Conservation (phyloP, 2,329 filamentous ascomycete genomes). For the Aspergillus hiratsukae region DNA sequence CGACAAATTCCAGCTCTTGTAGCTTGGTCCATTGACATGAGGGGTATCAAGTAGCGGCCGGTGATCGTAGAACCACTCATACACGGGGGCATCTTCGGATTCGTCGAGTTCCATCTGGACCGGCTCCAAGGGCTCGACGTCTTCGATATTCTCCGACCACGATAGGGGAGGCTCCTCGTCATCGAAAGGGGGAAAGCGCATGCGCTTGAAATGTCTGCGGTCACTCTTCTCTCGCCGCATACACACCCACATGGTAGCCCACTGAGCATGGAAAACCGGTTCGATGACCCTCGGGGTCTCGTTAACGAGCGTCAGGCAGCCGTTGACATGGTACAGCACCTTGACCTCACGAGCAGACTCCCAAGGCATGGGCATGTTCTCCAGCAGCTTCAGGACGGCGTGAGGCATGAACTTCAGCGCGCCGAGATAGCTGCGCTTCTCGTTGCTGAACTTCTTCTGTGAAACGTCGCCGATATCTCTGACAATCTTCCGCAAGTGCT, state of each 20-base stretch:
- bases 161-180: slow-evolving; percentile 96
- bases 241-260: slow-evolving; percentile 98
- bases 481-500: slow-evolving; percentile 97
- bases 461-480: slow-evolving; percentile 98
- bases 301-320: slow-evolving; percentile 93
- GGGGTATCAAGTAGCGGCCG: slow-evolving; percentile 82
- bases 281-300: slow-evolving; percentile 96
- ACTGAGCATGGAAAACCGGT: slow-evolving; percentile 95
- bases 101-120: slow-evolving; percentile 99
- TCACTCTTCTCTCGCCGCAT: slow-evolving; percentile 99
- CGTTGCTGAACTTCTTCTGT: slow-evolving; percentile 97
- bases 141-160: slow-evolving; percentile 98
- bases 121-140: slow-evolving; percentile 93
- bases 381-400: slow-evolving; percentile 89
- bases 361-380: slow-evolving; percentile 99
- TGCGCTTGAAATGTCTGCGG: slow-evolving; percentile 91
- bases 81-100: slow-evolving; percentile 82
- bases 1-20: slow-evolving; percentile 90
- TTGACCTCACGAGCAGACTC: slow-evolving; percentile 95
- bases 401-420: slow-evolving; percentile 99
- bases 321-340: slow-evolving; percentile 96
- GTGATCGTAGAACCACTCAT: slow-evolving; percentile 98
- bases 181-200: slow-evolving; percentile 98
- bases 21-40: slow-evolving; percentile 94
- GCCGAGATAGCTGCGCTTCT: slow-evolving; percentile 96